Conservation (phyloP, 331 rosid species). For the Quercus phellos region DNA sequence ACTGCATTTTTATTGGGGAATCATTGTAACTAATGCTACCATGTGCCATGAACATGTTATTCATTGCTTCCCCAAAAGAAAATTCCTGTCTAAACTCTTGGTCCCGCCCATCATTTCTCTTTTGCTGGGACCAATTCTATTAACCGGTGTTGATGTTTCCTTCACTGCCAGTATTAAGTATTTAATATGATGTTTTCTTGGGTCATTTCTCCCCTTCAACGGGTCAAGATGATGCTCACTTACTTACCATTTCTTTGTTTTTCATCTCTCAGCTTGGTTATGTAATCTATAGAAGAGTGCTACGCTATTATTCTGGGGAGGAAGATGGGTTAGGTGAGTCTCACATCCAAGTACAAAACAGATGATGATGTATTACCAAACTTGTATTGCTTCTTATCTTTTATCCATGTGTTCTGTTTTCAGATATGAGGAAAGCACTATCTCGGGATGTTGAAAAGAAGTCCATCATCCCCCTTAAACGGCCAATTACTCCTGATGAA, state of each 20-base stretch:
- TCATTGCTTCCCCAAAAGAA: not conserved
- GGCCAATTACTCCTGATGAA: constrained; percentile 89
- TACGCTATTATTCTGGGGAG: constrained; percentile 87
- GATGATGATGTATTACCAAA: not conserved
- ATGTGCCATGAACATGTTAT: not conserved
- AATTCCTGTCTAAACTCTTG: not conserved
- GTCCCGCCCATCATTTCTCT: not conserved
- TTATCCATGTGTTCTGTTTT: constrained; percentile 15
- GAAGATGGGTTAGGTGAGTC: constrained; percentile 86
- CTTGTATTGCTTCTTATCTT: constrained; percentile 4
- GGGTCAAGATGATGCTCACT: constrained; percentile 18
- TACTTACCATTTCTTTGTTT: not conserved
- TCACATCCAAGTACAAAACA: not conserved
- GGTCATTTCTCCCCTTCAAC: not conserved
- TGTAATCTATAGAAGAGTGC: constrained; percentile 83
- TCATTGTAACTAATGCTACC: not conserved
- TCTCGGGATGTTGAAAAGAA: constrained; percentile 86
- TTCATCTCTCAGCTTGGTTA: constrained; percentile 62
- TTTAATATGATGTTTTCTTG: not conserved
- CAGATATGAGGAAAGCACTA: constrained; percentile 96
- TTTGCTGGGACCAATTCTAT: not conserved
- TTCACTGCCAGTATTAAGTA: not conserved
- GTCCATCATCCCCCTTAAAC: constrained; percentile 81
- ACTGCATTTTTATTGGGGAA: not conserved
- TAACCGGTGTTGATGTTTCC: not conserved